Evolutionary conservation across 176 grass and related monocot species (phyloP), one percentile per base, ranked within the genome.

Genomic region (Aegilops sharonensis): DNA sequence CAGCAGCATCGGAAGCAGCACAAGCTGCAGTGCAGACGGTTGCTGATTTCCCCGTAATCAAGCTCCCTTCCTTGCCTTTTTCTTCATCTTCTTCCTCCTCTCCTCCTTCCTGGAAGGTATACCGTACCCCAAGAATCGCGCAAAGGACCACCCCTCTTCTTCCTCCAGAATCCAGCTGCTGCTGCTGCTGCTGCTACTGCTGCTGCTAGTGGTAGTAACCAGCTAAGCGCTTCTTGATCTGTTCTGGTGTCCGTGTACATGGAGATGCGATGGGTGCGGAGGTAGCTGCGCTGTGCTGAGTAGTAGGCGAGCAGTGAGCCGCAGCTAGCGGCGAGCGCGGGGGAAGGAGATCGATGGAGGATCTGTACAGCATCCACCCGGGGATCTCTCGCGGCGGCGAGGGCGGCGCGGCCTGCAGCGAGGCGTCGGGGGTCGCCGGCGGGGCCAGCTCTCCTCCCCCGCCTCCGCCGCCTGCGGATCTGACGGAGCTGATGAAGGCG

Each of bases 401-500:
- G 57, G 77, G 47, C 9, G 75, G 39, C 18, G 81, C 85, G 21
- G 67, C 63, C 56, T 76, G 72, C 72, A 82, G 82, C 48, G 88
- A 84, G 66, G 79, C 85, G 37, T 91, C 89, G 39, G 85, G 63
- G 29, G 78, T 91, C 56, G 86, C 72, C 2, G 86, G 82, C 9
- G 77, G 43, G 15, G 60, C 80, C 20, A 61, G 18, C 57, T 61
- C 57, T 23, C 57, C 57, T 20, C 57, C 57, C 0, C 57, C 57
- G 57, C 85, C 61, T 4, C 78, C 71, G 29, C 76, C 81, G 62
- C 5, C 85, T 11, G 72, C 95, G 85, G 93, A 95, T 94, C 93
- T 95, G 86, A 94, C 78, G 80, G 91, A 94, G 74, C 48, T 95
- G 45, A 86, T 98, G 86, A 98, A 99, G 81, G 92, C 94, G 40